Evolutionary conservation across 139 green algal genomes (phyloP).

Genomic region (Ostreobium quekettii): DNA sequence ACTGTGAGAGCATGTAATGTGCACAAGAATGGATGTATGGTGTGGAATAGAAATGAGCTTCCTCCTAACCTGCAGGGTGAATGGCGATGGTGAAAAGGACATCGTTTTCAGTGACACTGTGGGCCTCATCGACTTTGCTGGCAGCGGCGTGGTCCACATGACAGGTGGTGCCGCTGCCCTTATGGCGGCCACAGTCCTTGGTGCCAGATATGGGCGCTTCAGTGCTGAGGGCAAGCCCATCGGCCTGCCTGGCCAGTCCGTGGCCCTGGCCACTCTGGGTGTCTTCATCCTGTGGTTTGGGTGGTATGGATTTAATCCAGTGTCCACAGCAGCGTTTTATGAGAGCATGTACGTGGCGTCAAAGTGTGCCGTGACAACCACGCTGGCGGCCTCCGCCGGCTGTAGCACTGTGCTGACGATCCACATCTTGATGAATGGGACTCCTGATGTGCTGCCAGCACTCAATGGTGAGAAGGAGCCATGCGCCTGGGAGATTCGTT

Average conservation of each 20-base stretch:
- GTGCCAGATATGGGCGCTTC: conserved; percentile 73
- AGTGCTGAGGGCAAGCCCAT: conserved; percentile 45
- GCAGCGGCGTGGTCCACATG: conserved; percentile 45
- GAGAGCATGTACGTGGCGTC: conserved; percentile 30
- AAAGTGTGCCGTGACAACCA: conserved; percentile 57
- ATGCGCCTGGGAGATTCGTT: no score
- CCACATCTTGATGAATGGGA: conserved; percentile 21
- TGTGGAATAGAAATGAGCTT: no score
- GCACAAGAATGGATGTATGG: no score
- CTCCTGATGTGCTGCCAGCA: conserved; percentile 30
- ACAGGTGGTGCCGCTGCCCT: conserved; percentile 61
- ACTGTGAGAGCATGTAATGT: no score
- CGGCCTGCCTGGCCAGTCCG: conserved; percentile 40
- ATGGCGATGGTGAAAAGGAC: no score
- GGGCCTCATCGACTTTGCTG: conserved; percentile 30
- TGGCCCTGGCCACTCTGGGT: conserved; percentile 45
- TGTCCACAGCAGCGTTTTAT: conserved; percentile 33
- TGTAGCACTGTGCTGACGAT: conserved; percentile 46
- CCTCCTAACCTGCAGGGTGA: no score
- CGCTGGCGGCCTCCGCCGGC: conserved; percentile 42
- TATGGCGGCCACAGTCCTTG: conserved; percentile 59
- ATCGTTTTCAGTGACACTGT: background rate
- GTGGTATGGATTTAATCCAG: conserved; percentile 76
- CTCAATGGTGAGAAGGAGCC: conserved; percentile 26
- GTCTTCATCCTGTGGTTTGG: conserved; percentile 74